Percentiles rank a stretch among this genome's conserved stretches.
These are phyloP conservation scores for Adansonia grandidieri DNA, from an alignment of 441 rosid genomes.

Conservation along the genomic window DNA sequence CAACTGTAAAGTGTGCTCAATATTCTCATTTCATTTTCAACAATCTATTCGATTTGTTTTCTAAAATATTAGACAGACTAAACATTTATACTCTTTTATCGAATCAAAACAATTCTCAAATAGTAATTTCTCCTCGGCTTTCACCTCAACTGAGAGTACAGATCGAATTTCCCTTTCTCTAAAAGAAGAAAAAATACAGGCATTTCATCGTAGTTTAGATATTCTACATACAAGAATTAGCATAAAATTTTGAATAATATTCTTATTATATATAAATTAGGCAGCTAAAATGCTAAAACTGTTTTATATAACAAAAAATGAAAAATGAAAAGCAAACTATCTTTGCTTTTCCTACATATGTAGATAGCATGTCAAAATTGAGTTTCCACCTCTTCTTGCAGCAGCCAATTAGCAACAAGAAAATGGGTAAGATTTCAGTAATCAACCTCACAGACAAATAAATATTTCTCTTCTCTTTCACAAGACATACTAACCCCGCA, in stretches of 20 bases:
- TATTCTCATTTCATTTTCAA: too few species aligned
- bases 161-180: too few species aligned
- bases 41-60: too few species aligned
- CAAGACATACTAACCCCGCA: neutral
- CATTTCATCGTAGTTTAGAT: too few species aligned
- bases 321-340: neutral
- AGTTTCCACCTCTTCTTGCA: neutral
- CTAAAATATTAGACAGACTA: too few species aligned
- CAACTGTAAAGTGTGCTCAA: too few species aligned
- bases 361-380: neutral
- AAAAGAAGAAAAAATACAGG: too few species aligned
- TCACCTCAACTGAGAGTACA: too few species aligned
- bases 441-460: neutral
- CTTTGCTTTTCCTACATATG: neutral
- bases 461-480: neutral
- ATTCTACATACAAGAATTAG: constrained; percentile 2
- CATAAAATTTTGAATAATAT: neutral
- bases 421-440: neutral
- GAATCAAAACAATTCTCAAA: too few species aligned
- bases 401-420: neutral
- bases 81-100: too few species aligned
- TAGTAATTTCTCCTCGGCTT: too few species aligned
- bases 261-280: neutral
- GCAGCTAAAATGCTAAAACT: neutral
- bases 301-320: neutral